Evolutionary conservation across 2,329 filamentous ascomycete genomes (phyloP).

Genomic region (Colletotrichum sansevieriae): DNA sequence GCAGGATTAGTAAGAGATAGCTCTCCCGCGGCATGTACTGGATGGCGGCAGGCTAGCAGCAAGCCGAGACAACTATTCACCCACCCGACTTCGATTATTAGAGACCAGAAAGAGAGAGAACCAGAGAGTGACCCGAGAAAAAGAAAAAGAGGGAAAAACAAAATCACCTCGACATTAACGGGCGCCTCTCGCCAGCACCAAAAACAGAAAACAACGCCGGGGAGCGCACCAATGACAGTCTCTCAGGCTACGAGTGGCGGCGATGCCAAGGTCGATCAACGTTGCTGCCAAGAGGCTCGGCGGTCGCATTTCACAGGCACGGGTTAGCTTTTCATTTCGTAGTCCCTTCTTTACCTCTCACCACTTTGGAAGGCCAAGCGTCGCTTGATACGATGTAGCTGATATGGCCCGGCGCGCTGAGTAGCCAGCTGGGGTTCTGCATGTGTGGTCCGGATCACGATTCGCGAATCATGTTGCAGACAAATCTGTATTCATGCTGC

Average conservation of each 20-base stretch:
- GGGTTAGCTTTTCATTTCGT: constrained; percentile 1
- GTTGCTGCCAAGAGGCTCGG: constrained; percentile 36
- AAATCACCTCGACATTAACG: constrained; percentile 10
- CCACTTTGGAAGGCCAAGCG: not conserved
- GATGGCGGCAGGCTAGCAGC: not conserved
- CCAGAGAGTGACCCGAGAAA: no score
- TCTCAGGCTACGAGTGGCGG: constrained; percentile 20
- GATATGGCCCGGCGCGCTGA: constrained; percentile 11
- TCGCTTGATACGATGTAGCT: constrained; percentile 1
- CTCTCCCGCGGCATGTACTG: constrained; percentile 6
- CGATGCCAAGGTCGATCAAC: constrained; percentile 42
- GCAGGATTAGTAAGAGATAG: not conserved
- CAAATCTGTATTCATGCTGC: not conserved
- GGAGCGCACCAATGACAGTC: constrained; percentile 27
- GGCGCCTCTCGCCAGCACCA: constrained; percentile 30
- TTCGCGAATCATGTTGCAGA: constrained; percentile 18
- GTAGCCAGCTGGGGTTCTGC: constrained; percentile 13
- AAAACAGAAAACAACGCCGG: constrained; percentile 31
- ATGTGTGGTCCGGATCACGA: constrained; percentile 13
- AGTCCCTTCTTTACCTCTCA: constrained; percentile 7
- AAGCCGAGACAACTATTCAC: not conserved
- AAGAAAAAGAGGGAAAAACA: not conserved
- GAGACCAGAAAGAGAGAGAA: no score
- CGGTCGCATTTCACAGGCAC: constrained; percentile 25
- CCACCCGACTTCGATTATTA: not conserved